Base-by-base conservation (phyloP, 2,329 filamentous ascomycete genomes). In the Decorospora gaudefroyi region DNA sequence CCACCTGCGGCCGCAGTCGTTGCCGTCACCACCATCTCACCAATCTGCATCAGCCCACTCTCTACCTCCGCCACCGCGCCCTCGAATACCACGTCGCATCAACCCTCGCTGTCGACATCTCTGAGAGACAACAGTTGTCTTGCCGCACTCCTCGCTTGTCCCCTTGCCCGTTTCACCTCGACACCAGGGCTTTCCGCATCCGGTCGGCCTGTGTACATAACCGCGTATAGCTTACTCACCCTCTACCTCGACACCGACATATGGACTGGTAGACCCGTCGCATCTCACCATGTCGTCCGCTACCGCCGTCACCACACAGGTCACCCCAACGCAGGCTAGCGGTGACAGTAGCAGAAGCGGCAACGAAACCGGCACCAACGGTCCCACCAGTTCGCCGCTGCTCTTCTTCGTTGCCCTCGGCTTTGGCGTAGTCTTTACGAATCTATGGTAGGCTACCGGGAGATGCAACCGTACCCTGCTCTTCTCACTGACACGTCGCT, bases 341-440 rank as follows among this genome's bases (percentile, higher is more conserved):
- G 18, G 40, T 10, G 38, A 36, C 32, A 39, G 22, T 32, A 34
- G 44, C 12, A 43, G 45, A 13, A 68, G 69, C 17, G 46, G 47
- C 40, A 64, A 65, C 31, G 69, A 67, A 16, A 68, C 68, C 16
- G 46, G 51, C 41, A 64, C 65, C 32, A 69, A 68, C 51, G 76
- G 76, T 28, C 80, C 80, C 23, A 86, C 83, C 30, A 88, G 80
- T 67, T 90, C 87, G 25, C 88, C 88, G 26, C 72, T 93, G 43
- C 76, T 93, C 4, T 97, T 97, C 75, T 96, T 97, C 69, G 90
- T 97, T 43, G 92, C 93, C 11, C 78, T 99, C 19, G 93, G 93
- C 4, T 97, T 99, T 64, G 93, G 93, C 61, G 93, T 99, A 13
- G 93, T 99, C 30, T 99, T 99, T 67, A 99, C 93, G 36, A 99